Base-by-base conservation (phyloP, 2,329 filamentous ascomycete genomes). In the Diaporthe velutina region DNA sequence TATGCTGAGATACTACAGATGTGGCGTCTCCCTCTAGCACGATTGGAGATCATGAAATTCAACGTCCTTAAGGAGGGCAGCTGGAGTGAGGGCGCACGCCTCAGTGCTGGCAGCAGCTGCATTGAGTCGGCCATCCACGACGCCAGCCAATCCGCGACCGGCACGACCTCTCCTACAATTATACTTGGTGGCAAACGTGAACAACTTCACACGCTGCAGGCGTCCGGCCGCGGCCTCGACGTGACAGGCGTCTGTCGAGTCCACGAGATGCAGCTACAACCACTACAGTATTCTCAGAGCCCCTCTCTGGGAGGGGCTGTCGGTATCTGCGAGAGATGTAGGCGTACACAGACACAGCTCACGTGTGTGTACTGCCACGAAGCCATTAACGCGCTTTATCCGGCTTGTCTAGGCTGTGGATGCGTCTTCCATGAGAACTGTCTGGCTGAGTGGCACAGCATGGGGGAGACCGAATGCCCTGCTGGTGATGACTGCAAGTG, bases 1-100 rank as follows among this genome's bases (percentile, higher is more conserved):
- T 94, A 94, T 78, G 91, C 92, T n/a, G 91, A 93, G 81, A 88
- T 93, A 82, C 86, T 94, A 4, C 91, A 92, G 77, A 89, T 91
- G 83, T 93, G 92, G 92, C 85, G 87, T 2, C 88, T 91, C 73
- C 91, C 91, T 0, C 83, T 93, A 6, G 87, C 90, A 42, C 86
- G 91, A 25, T 86, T 93, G 1, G 92, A 94, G 80, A 89, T 94
- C 38, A 87, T 93, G 83, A 93, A 94, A 79, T 93, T 93, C 79
- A 93, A 93, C 76, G 87, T 90, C 5, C 83, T 93, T 52, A 88
- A 88, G 72, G 88, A 89, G 35, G 86, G 88, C 64, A 76, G 64
- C 33, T 58, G 77, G 57, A 77, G 77, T 30, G 57, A 64, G 19
- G 45, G 58, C 13, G 38, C 57, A 55, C 70, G 70, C 19, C 79